phyloP scores from a whole-genome alignment of 805 yeast species.

The Wickerhamiella cacticola region DNA sequence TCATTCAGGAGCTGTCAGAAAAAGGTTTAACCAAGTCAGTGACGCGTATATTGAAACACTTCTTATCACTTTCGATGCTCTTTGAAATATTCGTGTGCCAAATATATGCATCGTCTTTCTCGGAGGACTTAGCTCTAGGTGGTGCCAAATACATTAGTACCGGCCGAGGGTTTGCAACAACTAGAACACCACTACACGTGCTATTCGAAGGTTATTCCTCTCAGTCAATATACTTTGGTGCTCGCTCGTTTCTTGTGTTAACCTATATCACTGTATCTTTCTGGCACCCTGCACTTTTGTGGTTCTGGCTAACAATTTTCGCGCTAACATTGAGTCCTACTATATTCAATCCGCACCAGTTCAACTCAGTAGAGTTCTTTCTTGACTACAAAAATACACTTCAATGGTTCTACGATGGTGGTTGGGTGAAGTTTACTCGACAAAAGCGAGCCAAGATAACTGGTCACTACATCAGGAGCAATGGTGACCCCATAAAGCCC shows the following conservation, averaged over 20 bases:
- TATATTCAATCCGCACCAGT: constrained; percentile 88
- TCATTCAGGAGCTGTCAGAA: constrained; percentile 67
- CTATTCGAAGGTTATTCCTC: constrained; percentile 59
- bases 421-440: constrained; percentile 61
- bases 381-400: constrained; percentile 78
- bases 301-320: constrained; percentile 88
- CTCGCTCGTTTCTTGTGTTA: constrained; percentile 39
- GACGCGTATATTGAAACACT: constrained; percentile 51
- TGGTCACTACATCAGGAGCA: constrained; percentile 54
- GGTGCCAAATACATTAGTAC: constrained; percentile 77
- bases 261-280: constrained; percentile 46
- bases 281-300: constrained; percentile 74
- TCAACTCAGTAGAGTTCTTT: constrained; percentile 77
- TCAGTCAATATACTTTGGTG: constrained; percentile 56
- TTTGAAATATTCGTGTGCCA: constrained; percentile 73
- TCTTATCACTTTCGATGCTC: constrained; percentile 58
- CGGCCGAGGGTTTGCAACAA: constrained; percentile 72
- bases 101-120: constrained; percentile 58
- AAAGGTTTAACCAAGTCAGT: constrained; percentile 62
- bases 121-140: constrained; percentile 57
- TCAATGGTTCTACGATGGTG: constrained; percentile 49
- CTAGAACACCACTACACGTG: constrained; percentile 51
- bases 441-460: constrained; percentile 65
- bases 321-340: constrained; percentile 80
- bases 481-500: constrained; percentile 48